Conservation (phyloP, 2,329 filamentous ascomycete genomes). For the Chalaropsis thielavioides region DNA sequence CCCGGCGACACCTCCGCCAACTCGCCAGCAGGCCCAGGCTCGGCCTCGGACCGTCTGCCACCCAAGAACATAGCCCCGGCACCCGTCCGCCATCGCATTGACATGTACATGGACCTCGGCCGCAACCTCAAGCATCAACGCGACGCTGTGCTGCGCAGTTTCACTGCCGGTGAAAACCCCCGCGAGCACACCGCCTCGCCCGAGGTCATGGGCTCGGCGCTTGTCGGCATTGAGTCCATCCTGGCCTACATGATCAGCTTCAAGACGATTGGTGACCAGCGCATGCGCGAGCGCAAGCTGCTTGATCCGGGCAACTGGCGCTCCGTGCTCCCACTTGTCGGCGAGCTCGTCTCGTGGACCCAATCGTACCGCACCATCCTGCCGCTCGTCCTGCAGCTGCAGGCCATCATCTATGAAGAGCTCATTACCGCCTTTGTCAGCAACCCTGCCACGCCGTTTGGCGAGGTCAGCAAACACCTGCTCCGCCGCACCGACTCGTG, state of each 20-base stretch:
- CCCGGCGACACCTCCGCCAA: conserved; percentile 2
- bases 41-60: background rate
- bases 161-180: conserved; percentile 20
- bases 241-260: conserved; percentile 41
- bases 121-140: conserved; percentile 41
- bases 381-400: conserved; percentile 31
- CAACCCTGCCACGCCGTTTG: conserved; percentile 22
- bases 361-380: conserved; percentile 28
- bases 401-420: conserved; percentile 33
- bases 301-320: conserved; percentile 31
- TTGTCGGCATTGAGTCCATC: conserved; percentile 35
- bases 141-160: conserved; percentile 29
- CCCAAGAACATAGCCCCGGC: background rate
- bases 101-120: conserved; percentile 28
- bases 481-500: conserved; percentile 15
- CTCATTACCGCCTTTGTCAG: conserved; percentile 27
- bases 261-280: conserved; percentile 33
- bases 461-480: conserved; percentile 21
- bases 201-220: conserved; percentile 29
- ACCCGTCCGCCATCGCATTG: conserved; percentile 20
- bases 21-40: conserved; percentile 4
- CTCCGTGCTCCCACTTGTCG: conserved; percentile 32
- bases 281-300: conserved; percentile 31
- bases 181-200: conserved; percentile 12
- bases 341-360: conserved; percentile 26